Percentiles rank a stretch among this genome's conserved stretches.
Evolutionary conservation across 139 green algal genomes (phyloP).

Genomic region (Pedinophyceae sp.): DNA sequence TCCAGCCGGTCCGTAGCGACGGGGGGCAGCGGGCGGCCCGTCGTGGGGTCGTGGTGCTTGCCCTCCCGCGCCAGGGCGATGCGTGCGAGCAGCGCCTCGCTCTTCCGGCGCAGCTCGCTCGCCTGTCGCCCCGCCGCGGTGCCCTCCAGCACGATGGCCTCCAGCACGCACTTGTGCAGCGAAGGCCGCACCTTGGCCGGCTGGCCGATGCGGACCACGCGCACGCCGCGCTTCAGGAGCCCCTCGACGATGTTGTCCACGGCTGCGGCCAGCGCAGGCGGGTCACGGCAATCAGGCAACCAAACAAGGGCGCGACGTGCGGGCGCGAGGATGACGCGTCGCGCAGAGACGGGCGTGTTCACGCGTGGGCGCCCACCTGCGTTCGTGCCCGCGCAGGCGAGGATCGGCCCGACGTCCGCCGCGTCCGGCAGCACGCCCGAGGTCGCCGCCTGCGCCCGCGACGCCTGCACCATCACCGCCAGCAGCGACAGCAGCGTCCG

Average conservation of each 20-base stretch:
- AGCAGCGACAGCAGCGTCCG: slow-evolving; percentile 53
- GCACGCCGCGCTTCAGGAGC: slow-evolving; percentile 32
- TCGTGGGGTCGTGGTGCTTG: neutral
- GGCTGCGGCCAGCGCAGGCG: no score
- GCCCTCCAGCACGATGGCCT: no score
- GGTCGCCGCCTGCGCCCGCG: neutral
- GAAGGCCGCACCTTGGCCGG: slow-evolving; percentile 27
- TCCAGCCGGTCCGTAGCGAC: no score
- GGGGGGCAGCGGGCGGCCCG: no score
- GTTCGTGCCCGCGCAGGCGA: slow-evolving; percentile 61
- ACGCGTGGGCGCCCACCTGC: no score
- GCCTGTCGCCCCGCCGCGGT: no score
- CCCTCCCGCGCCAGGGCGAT: neutral
- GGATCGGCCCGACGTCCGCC: slow-evolving; percentile 17
- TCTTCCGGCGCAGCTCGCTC: no score
- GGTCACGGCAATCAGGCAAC: no score
- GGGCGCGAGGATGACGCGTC: no score
- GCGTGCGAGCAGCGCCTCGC: neutral
- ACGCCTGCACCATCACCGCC: slow-evolving; percentile 20
- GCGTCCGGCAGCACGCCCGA: neutral
- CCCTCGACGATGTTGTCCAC: slow-evolving; percentile 84
- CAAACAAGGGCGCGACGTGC: no score
- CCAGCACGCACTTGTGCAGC: no score
- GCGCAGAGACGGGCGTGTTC: no score
- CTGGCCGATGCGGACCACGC: slow-evolving; percentile 57